Evolutionary conservation across 331 rosid species (phyloP), one percentile per base, ranked within the genome.

Genomic region (Malus hybrid): DNA sequence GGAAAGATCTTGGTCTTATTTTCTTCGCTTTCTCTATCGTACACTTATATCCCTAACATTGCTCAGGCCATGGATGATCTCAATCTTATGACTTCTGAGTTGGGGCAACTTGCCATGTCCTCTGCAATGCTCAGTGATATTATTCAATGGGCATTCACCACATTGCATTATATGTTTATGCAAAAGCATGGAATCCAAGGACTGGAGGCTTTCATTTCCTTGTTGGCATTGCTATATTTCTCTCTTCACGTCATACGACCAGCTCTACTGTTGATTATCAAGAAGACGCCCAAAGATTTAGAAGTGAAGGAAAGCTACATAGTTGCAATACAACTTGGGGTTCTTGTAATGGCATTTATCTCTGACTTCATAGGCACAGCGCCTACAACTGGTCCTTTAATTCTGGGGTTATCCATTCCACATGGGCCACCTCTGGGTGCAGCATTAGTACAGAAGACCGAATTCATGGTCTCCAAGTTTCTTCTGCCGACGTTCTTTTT

Each of bases 401-500:
- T 88, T 34, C 75, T 93, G 24, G 94, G 97, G 19, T 60, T 93
- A 74, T 89, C 85, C 63, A 82, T 90, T 46, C 94, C 96, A 27
- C 85, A 88, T 46, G 93, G 96, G 7, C 94, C 86, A 1, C 92
- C 90, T 13, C 87, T 93, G 18, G 97, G 97, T 77, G 87, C 93
- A 33, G 85, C 94, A 63, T 16, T 93, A 4, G 90, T 81, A 28
- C 88, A 87, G 44, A 87, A 83, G 78, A 74, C 87, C 6, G 96
- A 93, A 46, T 86, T 84, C 80, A 71, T 93, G 69, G 88, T 84
- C 73, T 87, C 94, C 1, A 79, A 60, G 6, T 63, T 86, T 63
- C 76, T 88, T 57, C 19, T 80, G 74, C 97, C 97, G 18, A 29
- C 78, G 31, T 78, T 90, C 76, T 77, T 86, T 80, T 55, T 59